A percentile compares a stretch with the other conserved stretches of the same genome.
These are phyloP conservation scores for Rosa rugosa DNA, from an alignment of 306 rosid genomes.

Conservation along the genomic window DNA sequence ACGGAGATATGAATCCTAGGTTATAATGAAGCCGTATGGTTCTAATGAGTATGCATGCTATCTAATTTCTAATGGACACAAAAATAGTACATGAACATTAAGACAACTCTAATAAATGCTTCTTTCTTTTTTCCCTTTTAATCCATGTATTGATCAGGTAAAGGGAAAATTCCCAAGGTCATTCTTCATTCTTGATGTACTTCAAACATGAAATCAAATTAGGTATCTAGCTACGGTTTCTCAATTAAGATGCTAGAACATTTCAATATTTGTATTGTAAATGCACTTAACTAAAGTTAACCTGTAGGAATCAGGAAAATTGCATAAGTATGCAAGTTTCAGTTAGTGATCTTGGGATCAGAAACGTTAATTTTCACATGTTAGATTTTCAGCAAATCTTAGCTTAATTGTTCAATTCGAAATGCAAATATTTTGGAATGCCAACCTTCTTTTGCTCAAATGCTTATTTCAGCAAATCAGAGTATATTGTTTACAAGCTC, in stretches of 20 bases:
- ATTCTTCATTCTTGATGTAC: background rate
- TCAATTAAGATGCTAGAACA: background rate
- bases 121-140: background rate
- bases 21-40: background rate
- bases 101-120: background rate
- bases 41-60: background rate
- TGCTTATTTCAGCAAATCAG: slow-evolving; percentile 62
- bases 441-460: background rate
- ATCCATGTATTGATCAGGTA: background rate
- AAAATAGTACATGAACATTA: background rate
- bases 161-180: background rate
- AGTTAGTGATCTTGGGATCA: background rate
- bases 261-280: background rate
- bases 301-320: background rate
- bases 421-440: background rate
- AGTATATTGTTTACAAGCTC: slow-evolving; percentile 74
- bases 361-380: background rate
- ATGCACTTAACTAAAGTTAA: background rate
- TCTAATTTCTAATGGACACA: background rate
- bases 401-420: background rate
- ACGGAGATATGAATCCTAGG: background rate
- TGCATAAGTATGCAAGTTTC: background rate
- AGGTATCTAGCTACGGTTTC: background rate
- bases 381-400: background rate
- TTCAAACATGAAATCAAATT: background rate